Conservation (phyloP, 495 filamentous ascomycete genomes). For the Trichoderma erinaceum region DNA sequence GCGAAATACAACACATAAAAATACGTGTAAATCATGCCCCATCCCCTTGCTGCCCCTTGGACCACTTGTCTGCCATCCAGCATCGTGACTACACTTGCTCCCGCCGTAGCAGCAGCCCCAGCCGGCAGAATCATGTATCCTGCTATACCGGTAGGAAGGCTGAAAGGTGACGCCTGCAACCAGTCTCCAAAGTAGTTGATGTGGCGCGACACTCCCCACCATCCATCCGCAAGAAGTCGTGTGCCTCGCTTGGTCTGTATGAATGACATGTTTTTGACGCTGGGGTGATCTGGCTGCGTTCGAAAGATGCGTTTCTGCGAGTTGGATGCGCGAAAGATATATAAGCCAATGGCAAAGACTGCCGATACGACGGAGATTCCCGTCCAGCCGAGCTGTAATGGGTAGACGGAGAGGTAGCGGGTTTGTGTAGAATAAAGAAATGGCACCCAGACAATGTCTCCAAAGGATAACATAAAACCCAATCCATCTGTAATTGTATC, state of each 20-base stretch:
- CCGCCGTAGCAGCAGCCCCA: conserved; percentile 36
- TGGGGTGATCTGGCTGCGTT: conserved; percentile 76
- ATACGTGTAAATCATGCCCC: conserved; percentile 85
- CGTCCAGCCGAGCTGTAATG: conserved; percentile 61
- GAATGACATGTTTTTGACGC: conserved; percentile 72
- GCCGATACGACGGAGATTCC: conserved; percentile 59
- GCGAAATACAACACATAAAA: conserved; percentile 96
- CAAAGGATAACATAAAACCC: conserved; percentile 91
- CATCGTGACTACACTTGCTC: conserved; percentile 42
- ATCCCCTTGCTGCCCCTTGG: conserved; percentile 66
- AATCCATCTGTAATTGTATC: conserved; percentile 94
- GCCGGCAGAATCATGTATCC: conserved; percentile 61
- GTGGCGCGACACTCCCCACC: conserved; percentile 91
- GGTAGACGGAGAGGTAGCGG: conserved; percentile 81
- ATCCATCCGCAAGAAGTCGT: conserved; percentile 75
- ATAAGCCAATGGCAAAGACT: conserved; percentile 65
- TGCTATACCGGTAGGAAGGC: conserved; percentile 79
- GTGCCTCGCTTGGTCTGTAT: conserved; percentile 80
- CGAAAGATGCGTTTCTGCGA: conserved; percentile 93
- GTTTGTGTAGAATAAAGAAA: conserved; percentile 83
- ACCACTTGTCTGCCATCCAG: conserved; percentile 57
- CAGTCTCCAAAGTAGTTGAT: conserved; percentile 98
- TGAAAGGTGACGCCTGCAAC: conserved; percentile 89
- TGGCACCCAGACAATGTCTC: conserved; percentile 89
- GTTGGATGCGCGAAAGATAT: conserved; percentile 87